These are phyloP conservation scores for Nannochloropsis limnetica DNA, from an alignment of 352 stramenopile genomes.

Conservation along the genomic window DNA sequence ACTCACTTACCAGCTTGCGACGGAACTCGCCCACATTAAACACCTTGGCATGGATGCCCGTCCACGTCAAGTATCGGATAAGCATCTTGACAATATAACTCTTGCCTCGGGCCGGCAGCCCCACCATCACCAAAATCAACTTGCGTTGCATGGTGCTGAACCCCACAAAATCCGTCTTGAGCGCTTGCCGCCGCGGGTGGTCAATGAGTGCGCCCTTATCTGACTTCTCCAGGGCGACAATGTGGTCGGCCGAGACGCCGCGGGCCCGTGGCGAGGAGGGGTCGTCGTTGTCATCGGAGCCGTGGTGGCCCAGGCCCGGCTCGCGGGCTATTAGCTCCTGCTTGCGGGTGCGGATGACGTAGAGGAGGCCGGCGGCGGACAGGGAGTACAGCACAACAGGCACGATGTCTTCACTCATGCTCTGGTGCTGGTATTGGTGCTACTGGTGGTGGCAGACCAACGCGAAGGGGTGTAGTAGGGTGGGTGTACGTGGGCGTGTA, in stretches of 20 bases:
- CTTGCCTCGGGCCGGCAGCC: slow-evolving; percentile 57
- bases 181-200: background rate
- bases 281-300: background rate
- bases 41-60: slow-evolving; percentile 55
- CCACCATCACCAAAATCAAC: slow-evolving; percentile 53
- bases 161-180: slow-evolving; percentile 39
- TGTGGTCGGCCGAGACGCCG: slow-evolving; percentile 23
- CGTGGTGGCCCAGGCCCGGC: background rate
- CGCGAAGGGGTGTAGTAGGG: background rate
- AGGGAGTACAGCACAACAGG: slow-evolving; percentile 13
- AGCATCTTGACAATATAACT: slow-evolving; percentile 60
- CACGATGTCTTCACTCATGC: slow-evolving; percentile 4
- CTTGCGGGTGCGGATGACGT: slow-evolving; percentile 30
- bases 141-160: slow-evolving; percentile 53
- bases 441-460: background rate
- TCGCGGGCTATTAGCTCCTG: background rate
- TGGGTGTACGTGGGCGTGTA: background rate
- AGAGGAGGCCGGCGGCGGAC: background rate
- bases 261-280: background rate
- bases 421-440: background rate
- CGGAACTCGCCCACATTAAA: slow-evolving; percentile 59
- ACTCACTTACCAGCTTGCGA: slow-evolving; percentile 44
- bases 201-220: slow-evolving; percentile 29
- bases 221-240: slow-evolving; percentile 28
- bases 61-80: slow-evolving; percentile 56